Base-by-base conservation (phyloP, 2,329 filamentous ascomycete genomes). In the Setomelanomma holmii region DNA sequence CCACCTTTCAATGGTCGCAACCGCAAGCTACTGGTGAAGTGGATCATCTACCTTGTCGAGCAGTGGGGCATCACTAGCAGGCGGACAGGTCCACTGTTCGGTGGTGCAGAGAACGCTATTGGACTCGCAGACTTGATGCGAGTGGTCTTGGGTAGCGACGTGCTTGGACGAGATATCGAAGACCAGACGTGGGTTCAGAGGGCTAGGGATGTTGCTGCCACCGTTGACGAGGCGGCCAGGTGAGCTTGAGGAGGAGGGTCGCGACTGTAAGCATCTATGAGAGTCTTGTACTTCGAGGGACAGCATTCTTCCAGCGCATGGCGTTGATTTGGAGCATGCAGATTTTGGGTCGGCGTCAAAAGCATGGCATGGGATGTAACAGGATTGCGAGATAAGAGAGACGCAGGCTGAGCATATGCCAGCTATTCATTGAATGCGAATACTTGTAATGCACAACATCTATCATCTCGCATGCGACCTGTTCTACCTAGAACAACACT, bases 61-160 rank as follows among this genome's bases (percentile, higher is more conserved):
- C 76, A 79, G 49, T 91, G 88, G 88, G 84, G 82, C 59, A 75
- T 80, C 43, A 78, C 83, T 12, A 85, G 82, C 42, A 76, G 82
- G 51, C 77, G 84, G 21, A 75, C 79, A 8, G 80, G 81, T 2
- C 72, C 78, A 5, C 69, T 84, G 10, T 88, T 87, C 62, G 86
- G 86, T 11, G 83, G 84, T 45, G 83, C 86, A 35, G 79, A 82
- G 47, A 84, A 85, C 56, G 82, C 83, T 3, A 74, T 77, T 35
- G 71, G 73, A 20, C 72, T 80, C 6, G 60, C 65, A 11, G 73
- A 76, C 34, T 56, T 68, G 21, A 45, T 77, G 48, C 59, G 69
- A 16, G 69, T 80, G 46, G 63, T 85, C 33, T 72, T 79, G 30
- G 75, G 78, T 49, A 75, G 73, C 45, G 76, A 76, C 5, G 70